A percentile compares a stretch with the other conserved stretches of the same genome.
These are phyloP conservation scores for Epichloe typhina DNA, from an alignment of 2,329 filamentous ascomycete species.

Conservation along the genomic window DNA sequence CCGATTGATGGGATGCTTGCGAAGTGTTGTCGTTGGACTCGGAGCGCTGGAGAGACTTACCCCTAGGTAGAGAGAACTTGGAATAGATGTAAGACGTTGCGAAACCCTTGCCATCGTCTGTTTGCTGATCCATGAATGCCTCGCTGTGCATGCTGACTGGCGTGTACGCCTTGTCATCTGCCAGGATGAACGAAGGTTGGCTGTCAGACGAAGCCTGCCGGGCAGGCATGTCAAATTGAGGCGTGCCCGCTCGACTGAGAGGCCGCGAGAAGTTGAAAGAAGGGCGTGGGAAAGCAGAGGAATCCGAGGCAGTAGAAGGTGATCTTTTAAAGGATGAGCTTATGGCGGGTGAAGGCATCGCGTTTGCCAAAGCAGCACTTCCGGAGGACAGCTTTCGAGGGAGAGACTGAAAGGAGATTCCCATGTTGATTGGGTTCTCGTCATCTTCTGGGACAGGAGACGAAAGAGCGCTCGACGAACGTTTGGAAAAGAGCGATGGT, in stretches of 20 bases:
- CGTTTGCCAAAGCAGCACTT: constrained; percentile 36
- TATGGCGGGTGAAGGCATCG: constrained; percentile 41
- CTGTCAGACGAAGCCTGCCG: constrained; percentile 55
- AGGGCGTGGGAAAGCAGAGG: constrained; percentile 58
- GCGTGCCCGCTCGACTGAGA: constrained; percentile 58
- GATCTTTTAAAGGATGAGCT: constrained; percentile 55
- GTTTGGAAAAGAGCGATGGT: constrained; percentile 33
- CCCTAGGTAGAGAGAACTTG: constrained; percentile 71
- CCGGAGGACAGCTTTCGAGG: constrained; percentile 68
- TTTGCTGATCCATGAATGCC: constrained; percentile 42
- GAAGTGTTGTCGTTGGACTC: constrained; percentile 43
- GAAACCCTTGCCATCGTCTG: constrained; percentile 33
- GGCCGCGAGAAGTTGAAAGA: constrained; percentile 92
- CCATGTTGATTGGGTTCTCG: constrained; percentile 44
- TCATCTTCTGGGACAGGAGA: constrained; percentile 58
- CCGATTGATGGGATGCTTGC: constrained; percentile 47
- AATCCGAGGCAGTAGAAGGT: constrained; percentile 73
- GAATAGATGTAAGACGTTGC: constrained; percentile 75
- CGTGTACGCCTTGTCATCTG: constrained; percentile 53
- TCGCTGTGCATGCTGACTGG: constrained; percentile 63
- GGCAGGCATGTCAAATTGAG: constrained; percentile 41
- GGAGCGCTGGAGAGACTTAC: constrained; percentile 61
- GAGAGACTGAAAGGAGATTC: constrained; percentile 45
- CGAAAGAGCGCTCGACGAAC: constrained; percentile 48
- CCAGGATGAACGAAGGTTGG: constrained; percentile 48